These are phyloP conservation scores for Leccinum disarticulatum DNA, from an alignment of 768 basidiomycete species.

Conservation along the genomic window DNA sequence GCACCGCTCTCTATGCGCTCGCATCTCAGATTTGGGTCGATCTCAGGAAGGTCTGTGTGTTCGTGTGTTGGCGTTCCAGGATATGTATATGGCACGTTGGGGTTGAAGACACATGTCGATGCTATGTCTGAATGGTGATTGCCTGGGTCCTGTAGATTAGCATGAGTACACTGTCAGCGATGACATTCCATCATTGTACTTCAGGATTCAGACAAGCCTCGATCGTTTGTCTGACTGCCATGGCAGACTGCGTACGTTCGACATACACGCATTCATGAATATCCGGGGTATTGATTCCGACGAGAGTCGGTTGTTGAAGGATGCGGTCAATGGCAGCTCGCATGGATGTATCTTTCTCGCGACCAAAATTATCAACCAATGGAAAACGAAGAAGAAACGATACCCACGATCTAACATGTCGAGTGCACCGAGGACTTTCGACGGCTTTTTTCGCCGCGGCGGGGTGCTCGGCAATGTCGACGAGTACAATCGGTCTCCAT, in stretches of 20 bases:
- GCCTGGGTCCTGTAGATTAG: conserved; percentile 7
- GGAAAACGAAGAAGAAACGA: conserved; percentile 2
- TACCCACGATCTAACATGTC: conserved; percentile 30
- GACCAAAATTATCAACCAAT: conserved; percentile 3
- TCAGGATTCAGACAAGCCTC: not conserved
- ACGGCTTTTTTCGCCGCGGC: conserved; percentile 14
- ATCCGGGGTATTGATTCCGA: conserved; percentile 16
- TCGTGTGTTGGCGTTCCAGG: not conserved
- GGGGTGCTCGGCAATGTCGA: conserved; percentile 4
- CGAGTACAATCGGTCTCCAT: conserved; percentile 8
- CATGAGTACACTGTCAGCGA: conserved; percentile 3
- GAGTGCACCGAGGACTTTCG: conserved; percentile 26
- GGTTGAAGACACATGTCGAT: not conserved
- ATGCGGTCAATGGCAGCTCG: conserved; percentile 33
- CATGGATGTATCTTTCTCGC: conserved; percentile 24
- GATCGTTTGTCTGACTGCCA: not conserved
- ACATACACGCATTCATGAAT: not conserved
- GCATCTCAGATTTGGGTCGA: not conserved
- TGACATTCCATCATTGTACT: conserved; percentile 12
- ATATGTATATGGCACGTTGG: not conserved
- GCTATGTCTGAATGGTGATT: not conserved
- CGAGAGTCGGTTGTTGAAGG: conserved; percentile 24
- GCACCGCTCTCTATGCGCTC: not conserved
- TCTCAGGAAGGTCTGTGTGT: not conserved
- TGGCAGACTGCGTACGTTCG: not conserved